Base-by-base conservation (phyloP, 108 stramenopile genomes). In the Skeletonema potamos region DNA sequence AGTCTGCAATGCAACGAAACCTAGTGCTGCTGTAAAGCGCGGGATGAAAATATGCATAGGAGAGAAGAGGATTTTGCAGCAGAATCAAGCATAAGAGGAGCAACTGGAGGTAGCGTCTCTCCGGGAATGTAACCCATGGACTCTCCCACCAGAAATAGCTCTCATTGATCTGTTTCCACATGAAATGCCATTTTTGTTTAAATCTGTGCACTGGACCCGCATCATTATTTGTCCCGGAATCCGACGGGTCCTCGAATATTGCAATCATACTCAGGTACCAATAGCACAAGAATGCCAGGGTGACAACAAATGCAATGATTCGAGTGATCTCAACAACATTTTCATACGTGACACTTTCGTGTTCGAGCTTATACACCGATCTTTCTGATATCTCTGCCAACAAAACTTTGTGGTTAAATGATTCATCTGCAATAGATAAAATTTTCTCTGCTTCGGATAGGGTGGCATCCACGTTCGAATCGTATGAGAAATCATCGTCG, bases 121-220 rank as follows among this genome's bases (percentile, higher is more conserved):
- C 92, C 3, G 92, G 92, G 58, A 93, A 85, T 22, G 88, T 54
- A 17, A 86, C 72, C 89, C 89, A 93, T 18, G 89, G 87, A 22
- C 73, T 84, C 66, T 93, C 86, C 86, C 86, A 93, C 92, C 88
- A 90, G 24, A 58, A 73, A 57, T 51, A 59, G 20, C 27, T 55
- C 37, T 73, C 72, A 11, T 63, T 24, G 30, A 43, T 65, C n/a
- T 70, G 48, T 12, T 55, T 70, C 37, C 68, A 58, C 15, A 34
- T 70, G 66, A 58, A 62, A 33, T 9, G 5, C 1, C 20, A 6
- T 22, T 24, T 51, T 24, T 51, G 48, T 51, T 51, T 51, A 6
- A 51, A 51, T 51, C 48, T 20, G 58, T 60, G 62, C 57, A 39
- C 20, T 28, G 64, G 9, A 73, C 34, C 37, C 26, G 62, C 22